Conservation (phyloP, 768 basidiomycete genomes). For the Mycena metata region DNA sequence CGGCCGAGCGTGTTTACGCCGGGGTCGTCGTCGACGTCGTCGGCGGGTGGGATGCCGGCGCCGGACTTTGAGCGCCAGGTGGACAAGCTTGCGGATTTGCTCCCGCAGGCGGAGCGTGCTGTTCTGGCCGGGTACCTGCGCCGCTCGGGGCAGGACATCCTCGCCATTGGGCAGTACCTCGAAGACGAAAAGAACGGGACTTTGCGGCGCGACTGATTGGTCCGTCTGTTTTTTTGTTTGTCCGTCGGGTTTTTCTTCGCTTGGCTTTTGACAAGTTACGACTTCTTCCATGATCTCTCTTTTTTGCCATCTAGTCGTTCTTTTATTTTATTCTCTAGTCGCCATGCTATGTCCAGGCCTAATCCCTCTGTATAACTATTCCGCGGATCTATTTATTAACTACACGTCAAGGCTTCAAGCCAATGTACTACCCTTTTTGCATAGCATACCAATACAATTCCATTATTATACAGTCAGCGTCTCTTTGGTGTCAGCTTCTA, state of each 20-base stretch:
- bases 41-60: neutral
- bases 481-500: slow-evolving; percentile 21
- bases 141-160: slow-evolving; percentile 81
- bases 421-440: slow-evolving; percentile 31
- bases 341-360: slow-evolving; percentile 27
- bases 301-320: slow-evolving; percentile 23
- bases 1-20: slow-evolving; percentile 55
- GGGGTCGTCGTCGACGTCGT: slow-evolving; percentile 17
- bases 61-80: slow-evolving; percentile 71
- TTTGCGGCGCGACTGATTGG: slow-evolving; percentile 55
- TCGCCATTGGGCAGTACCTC: slow-evolving; percentile 89
- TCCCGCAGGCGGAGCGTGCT: slow-evolving; percentile 79
- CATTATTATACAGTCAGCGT: neutral
- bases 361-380: slow-evolving; percentile 25
- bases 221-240: neutral
- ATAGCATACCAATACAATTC: slow-evolving; percentile 20
- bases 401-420: slow-evolving; percentile 22
- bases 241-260: neutral
- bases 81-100: slow-evolving; percentile 75
- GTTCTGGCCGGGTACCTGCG: slow-evolving; percentile 80
- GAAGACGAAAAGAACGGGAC: slow-evolving; percentile 87
- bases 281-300: slow-evolving; percentile 29
- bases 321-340: slow-evolving; percentile 12
- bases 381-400: neutral
- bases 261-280: slow-evolving; percentile 13